Conservation (phyloP, 202 grass and related monocot genomes). For the Saccharum hybrid region DNA sequence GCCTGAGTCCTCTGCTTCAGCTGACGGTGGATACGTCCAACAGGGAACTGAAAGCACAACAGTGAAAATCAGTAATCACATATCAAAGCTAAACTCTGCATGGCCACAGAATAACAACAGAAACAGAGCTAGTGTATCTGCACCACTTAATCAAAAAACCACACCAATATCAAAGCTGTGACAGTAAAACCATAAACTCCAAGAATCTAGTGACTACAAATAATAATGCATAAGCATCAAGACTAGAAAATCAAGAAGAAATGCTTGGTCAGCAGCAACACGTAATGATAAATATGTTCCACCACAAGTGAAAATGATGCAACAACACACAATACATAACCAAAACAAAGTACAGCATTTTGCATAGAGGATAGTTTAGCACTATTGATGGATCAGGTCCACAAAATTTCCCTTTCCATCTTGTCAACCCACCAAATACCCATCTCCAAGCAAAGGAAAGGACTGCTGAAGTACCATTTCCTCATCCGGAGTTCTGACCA, state of each 20-base stretch:
- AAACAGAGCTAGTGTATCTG: neutral
- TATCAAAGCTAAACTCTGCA: neutral
- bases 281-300: neutral
- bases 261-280: neutral
- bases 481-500: neutral
- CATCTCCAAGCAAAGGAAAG: neutral
- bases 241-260: neutral
- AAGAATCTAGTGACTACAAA: neutral
- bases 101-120: neutral
- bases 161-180: conserved; percentile 7
- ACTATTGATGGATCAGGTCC: neutral
- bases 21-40: conserved; percentile 73
- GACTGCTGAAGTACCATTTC: neutral
- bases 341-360: neutral
- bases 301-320: neutral
- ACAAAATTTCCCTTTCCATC: neutral
- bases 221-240: neutral
- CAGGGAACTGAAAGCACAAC: conserved; percentile 57
- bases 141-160: neutral
- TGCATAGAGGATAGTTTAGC: neutral
- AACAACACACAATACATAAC: neutral
- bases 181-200: neutral
- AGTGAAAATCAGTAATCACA: neutral
- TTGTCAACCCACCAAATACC: neutral
- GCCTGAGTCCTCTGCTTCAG: conserved; percentile 70